Evolutionary conservation across 345 rosid species (phyloP).

Genomic region (Salix suchowensis): DNA sequence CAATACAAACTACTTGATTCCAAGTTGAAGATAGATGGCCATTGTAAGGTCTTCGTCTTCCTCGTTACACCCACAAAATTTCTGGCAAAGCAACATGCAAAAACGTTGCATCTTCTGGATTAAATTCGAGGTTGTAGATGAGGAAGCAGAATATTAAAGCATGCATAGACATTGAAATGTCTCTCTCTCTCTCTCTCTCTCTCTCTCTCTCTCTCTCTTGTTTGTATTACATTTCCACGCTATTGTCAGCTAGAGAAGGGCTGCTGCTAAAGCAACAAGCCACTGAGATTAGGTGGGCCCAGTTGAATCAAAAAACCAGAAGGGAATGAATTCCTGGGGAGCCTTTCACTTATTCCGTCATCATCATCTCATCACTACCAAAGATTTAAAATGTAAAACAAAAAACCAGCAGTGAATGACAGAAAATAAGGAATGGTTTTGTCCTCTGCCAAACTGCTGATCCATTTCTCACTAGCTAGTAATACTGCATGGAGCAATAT

Average conservation of each 20-base stretch:
- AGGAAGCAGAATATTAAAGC: background rate
- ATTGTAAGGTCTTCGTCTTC: background rate
- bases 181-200: background rate
- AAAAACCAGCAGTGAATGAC: background rate
- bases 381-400: background rate
- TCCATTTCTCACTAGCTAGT: background rate
- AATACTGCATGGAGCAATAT: background rate
- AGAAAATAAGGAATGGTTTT: background rate
- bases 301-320: background rate
- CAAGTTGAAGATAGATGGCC: background rate
- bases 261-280: constrained; percentile 3
- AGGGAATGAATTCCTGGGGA: background rate
- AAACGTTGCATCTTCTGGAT: background rate
- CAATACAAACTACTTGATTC: background rate
- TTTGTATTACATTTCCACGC: background rate
- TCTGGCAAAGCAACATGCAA: background rate
- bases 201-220: background rate
- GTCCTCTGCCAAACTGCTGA: background rate
- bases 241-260: background rate
- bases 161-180: background rate
- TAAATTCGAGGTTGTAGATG: background rate
- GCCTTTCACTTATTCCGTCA: background rate
- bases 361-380: background rate
- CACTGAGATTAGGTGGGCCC: constrained; percentile 12
- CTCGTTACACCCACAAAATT: background rate